Base-by-base conservation (phyloP, 176 grass and related monocot genomes). In the Rhynchospora tenuis region DNA sequence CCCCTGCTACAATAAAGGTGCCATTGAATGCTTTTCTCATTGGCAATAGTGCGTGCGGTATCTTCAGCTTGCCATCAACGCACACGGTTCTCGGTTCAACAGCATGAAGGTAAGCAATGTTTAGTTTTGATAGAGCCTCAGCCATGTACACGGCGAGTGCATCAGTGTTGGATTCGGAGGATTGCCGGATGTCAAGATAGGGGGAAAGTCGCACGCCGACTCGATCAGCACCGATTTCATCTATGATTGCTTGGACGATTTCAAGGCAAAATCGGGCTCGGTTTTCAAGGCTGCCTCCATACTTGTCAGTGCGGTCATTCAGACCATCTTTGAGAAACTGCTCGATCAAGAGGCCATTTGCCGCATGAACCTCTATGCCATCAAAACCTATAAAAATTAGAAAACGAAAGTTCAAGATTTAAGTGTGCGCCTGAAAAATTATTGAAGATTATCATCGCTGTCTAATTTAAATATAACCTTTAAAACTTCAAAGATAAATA, bases 241-340 rank as follows among this genome's bases (percentile, higher is more conserved):
- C 59, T 47, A 27, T 42, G 6, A 86, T 64, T 10, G 61, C 76
- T 57, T 81, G 5, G 43, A 86, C 58, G 9, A 86, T 56, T 47
- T 81, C 64, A 20, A 81, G 15, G 1, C 46, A 74, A 27, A 86
- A 86, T 66, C 33, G 64, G 50, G 60, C 65, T 1, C 85, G 85
- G 9, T 81, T 81, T 42, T 86, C 51, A 6, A 86, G 62, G 50
- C 48, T 81, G 7, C 78, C 78, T 6, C 85, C 85, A 48, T 81
- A 86, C 31, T 81, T 23, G 7, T 86, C 74, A 54, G 58, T 80
- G 38, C 85, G 48, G 23, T 81, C 85, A 7, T 86, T 86, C n/a
- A 86, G 64, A 19, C 51, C 38, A 16, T 86, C 85, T 44, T 86
- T 86, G 27, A 86, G 46, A 64, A 86, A 86, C 24, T 86, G 77